Evolutionary conservation across 2,329 filamentous ascomycete species (phyloP).

Genomic region (Drechslera avenae): DNA sequence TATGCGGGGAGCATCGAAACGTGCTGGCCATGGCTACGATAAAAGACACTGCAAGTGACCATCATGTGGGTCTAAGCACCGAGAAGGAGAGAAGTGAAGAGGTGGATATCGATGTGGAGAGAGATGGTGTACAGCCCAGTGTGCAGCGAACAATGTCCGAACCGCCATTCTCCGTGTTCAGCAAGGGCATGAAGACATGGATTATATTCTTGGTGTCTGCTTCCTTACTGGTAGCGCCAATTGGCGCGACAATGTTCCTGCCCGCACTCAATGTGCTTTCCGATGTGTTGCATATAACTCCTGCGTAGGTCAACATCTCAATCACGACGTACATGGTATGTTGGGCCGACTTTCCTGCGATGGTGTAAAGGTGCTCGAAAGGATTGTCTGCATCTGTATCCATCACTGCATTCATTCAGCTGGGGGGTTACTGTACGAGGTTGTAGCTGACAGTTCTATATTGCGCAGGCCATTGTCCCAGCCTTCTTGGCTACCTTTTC

Average conservation of each 20-base stretch:
- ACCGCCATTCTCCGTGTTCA: constrained; percentile 40
- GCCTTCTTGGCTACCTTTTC: constrained; percentile 59
- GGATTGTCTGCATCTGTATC: background rate
- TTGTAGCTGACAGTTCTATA: constrained; percentile 24
- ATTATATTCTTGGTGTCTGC: constrained; percentile 56
- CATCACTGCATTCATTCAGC: background rate
- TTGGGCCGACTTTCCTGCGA: background rate
- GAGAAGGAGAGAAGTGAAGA: constrained; percentile 2
- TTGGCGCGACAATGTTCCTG: constrained; percentile 47
- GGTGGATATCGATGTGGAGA: constrained; percentile 28
- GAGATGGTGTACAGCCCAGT: constrained; percentile 9
- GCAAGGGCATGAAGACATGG: constrained; percentile 50
- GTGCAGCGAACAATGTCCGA: constrained; percentile 31
- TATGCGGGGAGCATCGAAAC: background rate
- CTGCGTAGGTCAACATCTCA: constrained; percentile 56
- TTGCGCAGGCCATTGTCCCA: constrained; percentile 59
- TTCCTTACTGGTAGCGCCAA: constrained; percentile 57
- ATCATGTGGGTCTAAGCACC: background rate
- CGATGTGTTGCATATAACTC: constrained; percentile 50
- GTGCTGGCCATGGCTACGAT: background rate
- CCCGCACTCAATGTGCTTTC: constrained; percentile 45
- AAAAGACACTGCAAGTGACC: constrained; percentile 1
- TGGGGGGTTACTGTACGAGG: background rate
- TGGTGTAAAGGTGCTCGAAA: background rate
- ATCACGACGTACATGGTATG: constrained; percentile 57